Evolutionary conservation across 306 rosid species (phyloP), one percentile per base, ranked within the genome.

Genomic region (Rosa chinensis): DNA sequence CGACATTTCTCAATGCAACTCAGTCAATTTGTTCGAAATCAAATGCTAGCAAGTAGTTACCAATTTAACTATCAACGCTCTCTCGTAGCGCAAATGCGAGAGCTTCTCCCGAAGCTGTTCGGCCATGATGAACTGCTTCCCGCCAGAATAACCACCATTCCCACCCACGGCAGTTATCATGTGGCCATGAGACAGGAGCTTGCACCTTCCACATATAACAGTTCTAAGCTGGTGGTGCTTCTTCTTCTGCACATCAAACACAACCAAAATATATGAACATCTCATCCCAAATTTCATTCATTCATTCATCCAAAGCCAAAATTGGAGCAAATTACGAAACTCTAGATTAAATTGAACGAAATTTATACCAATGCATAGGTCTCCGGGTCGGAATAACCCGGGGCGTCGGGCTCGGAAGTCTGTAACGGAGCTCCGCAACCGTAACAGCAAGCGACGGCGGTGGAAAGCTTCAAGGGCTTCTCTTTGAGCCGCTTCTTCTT

Each of bases 101-200:
- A 94, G 87, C 84, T 94, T 92, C 68, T 91, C 86, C 10, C 99
- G 90, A 52, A 92, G 99, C 77, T 94, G 89, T 80, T 92, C 99
- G 0, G 99, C 97, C 6, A 87, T 86, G 43, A 94, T 50, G 75
- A 94, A 92, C 67, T 86, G 89, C 73, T 90, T 94, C 40, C 97
- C 98, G 13, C 97, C 99, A 25, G 91, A 49, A 80, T 94, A 94
- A 47, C 99, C 99, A 45, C 97, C 99, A 73, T 94, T 95, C 64
- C 99, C 99, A 44, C 99, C 97, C 73, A 94, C 99, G 7, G 97
- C 97, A 55, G 99, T 92, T 82, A 92, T 90, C 99, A 92, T 94
- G 77, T 91, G 79, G 6, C 99, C 99, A 72, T 94, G 99, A 72
- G 97, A 92, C 44, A 94, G 72, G 44, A 94, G 97, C 79, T 74